Evolutionary conservation across 106 monocot species (phyloP), one percentile per base, ranked within the genome.

Genomic region (Platanthera zijinensis): DNA sequence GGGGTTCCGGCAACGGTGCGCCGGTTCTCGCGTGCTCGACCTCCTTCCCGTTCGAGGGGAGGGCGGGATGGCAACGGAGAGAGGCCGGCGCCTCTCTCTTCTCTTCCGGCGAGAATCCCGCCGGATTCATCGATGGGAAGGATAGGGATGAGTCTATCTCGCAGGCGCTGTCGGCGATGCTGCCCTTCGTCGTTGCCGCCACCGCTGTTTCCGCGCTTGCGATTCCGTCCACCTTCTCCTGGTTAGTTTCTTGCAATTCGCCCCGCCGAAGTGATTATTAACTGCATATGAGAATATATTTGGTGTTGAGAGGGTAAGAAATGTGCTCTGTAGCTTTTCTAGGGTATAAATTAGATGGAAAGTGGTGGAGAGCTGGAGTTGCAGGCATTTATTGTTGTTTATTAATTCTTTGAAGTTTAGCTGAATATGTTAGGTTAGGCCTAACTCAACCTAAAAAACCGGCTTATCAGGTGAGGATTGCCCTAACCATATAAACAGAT

Each of bases 151-250:
- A 46, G 15, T 80, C 66, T 0, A 57, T 69, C 21, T 78, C 85
- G 8, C 77, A 86, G 81, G 81, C 81, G 8, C 69, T 99, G 50
- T 92, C 99, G 7, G 86, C 78, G 45, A 57, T 99, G 88, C 87
- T 99, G 11, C 99, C 99, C n/a, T 90, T 81, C 52, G 92, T 90
- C 49, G 99, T 99, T 30, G 92, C 85, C 8, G 92, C 94, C 70
- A 94, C 99, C 12, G 99, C 85, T 25, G 86, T 99, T 59, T 85
- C 88, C 0, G 94, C 99, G 12, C 99, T 99, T 15, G 79, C 78
- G 2, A 85, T 84, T 52, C 99, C 99, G 1, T 51, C 88, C 10
- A 92, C 99, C 62, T 99, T 92, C 85, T 85, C 99, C 17, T 99
- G 99, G 99, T 97, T 52, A 39, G 82, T 50, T 72, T 30, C 48